Evolutionary conservation across 495 filamentous ascomycete species (phyloP).

Genomic region (Collariella sp.): DNA sequence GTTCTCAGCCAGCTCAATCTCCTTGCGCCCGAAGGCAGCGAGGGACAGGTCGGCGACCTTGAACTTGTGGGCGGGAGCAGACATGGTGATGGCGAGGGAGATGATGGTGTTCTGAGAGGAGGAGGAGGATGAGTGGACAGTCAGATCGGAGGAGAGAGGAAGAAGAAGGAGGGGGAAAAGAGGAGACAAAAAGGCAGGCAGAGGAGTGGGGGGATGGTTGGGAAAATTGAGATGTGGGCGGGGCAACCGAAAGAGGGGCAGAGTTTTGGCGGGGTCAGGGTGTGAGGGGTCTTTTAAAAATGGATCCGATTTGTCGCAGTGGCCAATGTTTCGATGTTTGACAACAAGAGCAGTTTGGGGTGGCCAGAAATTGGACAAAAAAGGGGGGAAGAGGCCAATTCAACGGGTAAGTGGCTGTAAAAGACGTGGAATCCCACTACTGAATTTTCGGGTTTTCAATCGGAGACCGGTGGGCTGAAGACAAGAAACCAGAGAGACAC

Average conservation of each 20-base stretch:
- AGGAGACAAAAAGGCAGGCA: neutral
- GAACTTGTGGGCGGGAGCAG: constrained; percentile 83
- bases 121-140: too few relatives aligned
- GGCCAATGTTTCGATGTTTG: neutral
- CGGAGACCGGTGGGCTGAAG: neutral
- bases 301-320: neutral
- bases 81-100: constrained; percentile 33
- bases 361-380: neutral
- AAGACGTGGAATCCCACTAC: neutral
- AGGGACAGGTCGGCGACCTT: constrained; percentile 98
- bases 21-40: constrained; percentile 96
- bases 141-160: neutral
- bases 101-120: constrained; percentile 1
- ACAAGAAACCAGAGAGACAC: neutral
- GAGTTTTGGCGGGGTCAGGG: constrained; percentile 2
- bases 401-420: neutral
- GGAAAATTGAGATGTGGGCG: constrained; percentile 8
- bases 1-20: constrained; percentile 98
- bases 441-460: neutral
- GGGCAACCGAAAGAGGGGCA: constrained; percentile 4
- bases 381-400: too few relatives aligned
- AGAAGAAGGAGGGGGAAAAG: neutral
- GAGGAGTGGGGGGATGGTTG: too few relatives aligned
- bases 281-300: constrained; percentile 6
- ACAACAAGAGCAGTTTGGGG: neutral